Evolutionary conservation across 2,329 filamentous ascomycete genomes (phyloP), one percentile per base, ranked within the genome.

Genomic region (Aspergillus chevalieri): DNA sequence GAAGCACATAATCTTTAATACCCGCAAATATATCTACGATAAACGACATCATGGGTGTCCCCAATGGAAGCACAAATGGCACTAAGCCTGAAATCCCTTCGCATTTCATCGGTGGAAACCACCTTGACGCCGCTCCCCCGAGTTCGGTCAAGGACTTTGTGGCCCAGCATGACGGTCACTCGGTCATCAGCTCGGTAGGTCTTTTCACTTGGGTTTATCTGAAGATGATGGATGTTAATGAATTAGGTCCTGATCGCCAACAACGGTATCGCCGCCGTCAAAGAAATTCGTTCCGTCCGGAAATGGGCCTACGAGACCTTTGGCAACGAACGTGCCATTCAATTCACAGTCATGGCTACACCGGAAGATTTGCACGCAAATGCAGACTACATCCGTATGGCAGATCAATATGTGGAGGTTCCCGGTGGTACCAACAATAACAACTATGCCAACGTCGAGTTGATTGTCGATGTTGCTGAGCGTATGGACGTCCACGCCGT

Each of bases 291-390:
- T 72, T 97, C 92, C 52, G 92, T 98, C 67, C 87, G 93, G 73
- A 98, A 97, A 91, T 98, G 93, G 93, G 93, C 93, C 54, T 98
- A 98, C 84, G 93, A 98, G 77, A 95, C 89, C 6, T 98, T 98
- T 69, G 92, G 93, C 76, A 91, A 98, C 75, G 93, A 98, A 79
- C 84, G 87, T 66, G 93, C 92, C 63, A 96, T 98, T 68, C 91
- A 97, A 70, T 98, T 98, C 77, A 98, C 93, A 56, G 93, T 98
- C 69, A 98, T 98, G 93, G 93, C 93, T 62, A 98, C 93, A 36
- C 93, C 93, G 45, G 93, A 98, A 76, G 93, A 98, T 85, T 74
- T 98, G 68, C 84, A 86, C 70, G 93, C 93, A 69, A 98, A 98
- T 72, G 93, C 93, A 60, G 93, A 98, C 75, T 98, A 98, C 77